Conservation (phyloP, 371 early-diverging fungal genomes). For the Catenaria anguillulae region DNA sequence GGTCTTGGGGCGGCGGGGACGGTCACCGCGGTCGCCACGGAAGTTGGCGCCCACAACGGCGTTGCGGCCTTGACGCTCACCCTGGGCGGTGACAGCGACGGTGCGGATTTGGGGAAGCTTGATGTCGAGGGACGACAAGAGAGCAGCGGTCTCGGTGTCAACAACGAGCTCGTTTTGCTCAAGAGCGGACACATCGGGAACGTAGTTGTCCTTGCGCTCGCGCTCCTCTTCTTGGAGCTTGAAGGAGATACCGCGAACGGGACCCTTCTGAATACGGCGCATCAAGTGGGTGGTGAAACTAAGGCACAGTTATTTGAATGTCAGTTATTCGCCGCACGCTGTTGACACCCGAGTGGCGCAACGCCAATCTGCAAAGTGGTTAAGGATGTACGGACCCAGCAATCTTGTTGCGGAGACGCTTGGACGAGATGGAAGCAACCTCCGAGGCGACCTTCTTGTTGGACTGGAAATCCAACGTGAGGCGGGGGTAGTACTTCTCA, state of each 20-base stretch:
- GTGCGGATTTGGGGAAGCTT: slow-evolving; percentile 31
- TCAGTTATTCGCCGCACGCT: neutral
- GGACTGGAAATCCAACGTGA: slow-evolving; percentile 99
- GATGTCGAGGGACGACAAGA: slow-evolving; percentile 91
- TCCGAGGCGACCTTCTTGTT: slow-evolving; percentile 98
- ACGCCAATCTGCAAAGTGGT: slow-evolving; percentile 3
- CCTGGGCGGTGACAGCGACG: slow-evolving; percentile 4
- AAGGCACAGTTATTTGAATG: neutral
- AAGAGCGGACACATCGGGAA: slow-evolving; percentile 98
- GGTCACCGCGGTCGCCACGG: slow-evolving; percentile 5
- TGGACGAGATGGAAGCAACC: slow-evolving; percentile 96
- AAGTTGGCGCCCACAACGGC: slow-evolving; percentile 15
- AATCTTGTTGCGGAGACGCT: slow-evolving; percentile 99
- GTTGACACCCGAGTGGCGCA: neutral
- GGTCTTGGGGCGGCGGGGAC: neutral
- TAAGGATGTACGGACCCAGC: too few relatives aligned
- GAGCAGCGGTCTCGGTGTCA: slow-evolving; percentile 81
- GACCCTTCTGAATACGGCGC: slow-evolving; percentile 98
- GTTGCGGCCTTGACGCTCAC: slow-evolving; percentile 1
- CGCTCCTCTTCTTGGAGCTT: slow-evolving; percentile 99
- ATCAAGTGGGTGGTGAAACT: slow-evolving; percentile 99
- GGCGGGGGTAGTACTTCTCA: slow-evolving; percentile 99
- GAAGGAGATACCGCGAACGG: slow-evolving; percentile 99
- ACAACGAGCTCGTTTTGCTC: slow-evolving; percentile 87
- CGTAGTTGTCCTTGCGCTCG: slow-evolving; percentile 99